These are phyloP conservation scores for Juncus effusus DNA, from an alignment of 176 grass and related monocot species.

Conservation along the genomic window DNA sequence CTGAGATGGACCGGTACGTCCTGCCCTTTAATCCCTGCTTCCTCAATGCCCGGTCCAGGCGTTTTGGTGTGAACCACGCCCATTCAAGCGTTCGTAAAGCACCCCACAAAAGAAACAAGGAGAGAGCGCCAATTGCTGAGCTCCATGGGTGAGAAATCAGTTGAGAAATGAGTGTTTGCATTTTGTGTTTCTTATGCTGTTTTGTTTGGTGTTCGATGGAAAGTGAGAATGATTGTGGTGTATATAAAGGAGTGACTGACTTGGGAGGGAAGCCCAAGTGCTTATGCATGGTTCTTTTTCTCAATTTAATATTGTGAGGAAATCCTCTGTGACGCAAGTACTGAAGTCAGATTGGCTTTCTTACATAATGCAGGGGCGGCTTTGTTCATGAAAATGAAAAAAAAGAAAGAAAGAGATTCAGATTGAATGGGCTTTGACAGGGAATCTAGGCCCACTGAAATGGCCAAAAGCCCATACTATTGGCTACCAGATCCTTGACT, in stretches of 20 bases:
- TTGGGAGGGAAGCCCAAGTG: background rate
- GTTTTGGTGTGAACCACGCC: constrained; percentile 40
- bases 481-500: no score
- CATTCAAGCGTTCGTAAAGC: background rate
- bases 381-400: no score
- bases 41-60: constrained; percentile 28
- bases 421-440: no score
- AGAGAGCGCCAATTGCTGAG: constrained; percentile 20
- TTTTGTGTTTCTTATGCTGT: background rate
- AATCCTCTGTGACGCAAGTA: background rate
- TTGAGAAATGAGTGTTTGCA: background rate
- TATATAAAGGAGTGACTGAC: background rate
- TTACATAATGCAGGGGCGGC: no score
- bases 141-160: constrained; percentile 11
- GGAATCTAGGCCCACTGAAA: no score
- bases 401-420: no score
- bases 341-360: no score
- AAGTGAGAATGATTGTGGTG: background rate
- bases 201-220: no score
- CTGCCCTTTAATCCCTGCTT: constrained; percentile 44
- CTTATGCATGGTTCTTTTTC: no score
- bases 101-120: constrained; percentile 31
- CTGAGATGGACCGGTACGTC: constrained; percentile 35
- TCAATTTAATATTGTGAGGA: no score
- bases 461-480: no score